Base-by-base conservation (phyloP, 345 rosid genomes). In the Eucalyptus rudis region DNA sequence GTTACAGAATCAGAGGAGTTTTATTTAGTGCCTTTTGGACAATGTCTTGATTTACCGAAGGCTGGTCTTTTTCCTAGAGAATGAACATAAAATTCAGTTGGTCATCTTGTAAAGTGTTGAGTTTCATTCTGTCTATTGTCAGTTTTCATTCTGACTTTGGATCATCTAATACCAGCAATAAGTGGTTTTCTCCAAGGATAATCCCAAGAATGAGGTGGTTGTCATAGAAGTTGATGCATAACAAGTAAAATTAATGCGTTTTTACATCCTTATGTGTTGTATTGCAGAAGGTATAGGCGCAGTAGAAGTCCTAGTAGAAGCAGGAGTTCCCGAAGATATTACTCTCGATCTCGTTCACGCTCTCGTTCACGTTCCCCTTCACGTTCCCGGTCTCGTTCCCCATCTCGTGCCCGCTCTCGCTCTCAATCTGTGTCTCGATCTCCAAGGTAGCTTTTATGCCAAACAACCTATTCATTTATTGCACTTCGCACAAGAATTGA, bases 291-390 rank as follows among this genome's bases (percentile, higher is more conserved):
- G 90, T 83, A 92, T 89, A 90, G 91, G 36, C 91, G 91, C 89
- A 93, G 97, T 91, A 91, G 97, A 91, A 97, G 98, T 87, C 93
- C 94, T 59, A 94, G 95, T 87, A 91, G 95, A 89, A 92, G 91
- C 90, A 92, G 95, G 92, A 94, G 94, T 91, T 94, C 95, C 43
- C 93, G 94, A 87, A 96, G 96, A 92, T 29, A 91, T 68, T 86
- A 90, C 90, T 94, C 96, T 19, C 95, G 88, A 49, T 94, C 95
- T 7, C 90, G 89, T 10, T 91, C 96, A 8, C 89, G 58, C 8
- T 91, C 96, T 3, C 91, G 71, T 59, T 94, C 96, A 29, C 91
- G 87, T 27, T 92, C 93, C 40, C 90, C 89, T 24, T 92, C 95
- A 27, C 91, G 36, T 14, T 92, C 89, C 44, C 40, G 40, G 86